Conservation (phyloP, 2,329 filamentous ascomycete genomes). For the Orbilia blumenaviensis region DNA sequence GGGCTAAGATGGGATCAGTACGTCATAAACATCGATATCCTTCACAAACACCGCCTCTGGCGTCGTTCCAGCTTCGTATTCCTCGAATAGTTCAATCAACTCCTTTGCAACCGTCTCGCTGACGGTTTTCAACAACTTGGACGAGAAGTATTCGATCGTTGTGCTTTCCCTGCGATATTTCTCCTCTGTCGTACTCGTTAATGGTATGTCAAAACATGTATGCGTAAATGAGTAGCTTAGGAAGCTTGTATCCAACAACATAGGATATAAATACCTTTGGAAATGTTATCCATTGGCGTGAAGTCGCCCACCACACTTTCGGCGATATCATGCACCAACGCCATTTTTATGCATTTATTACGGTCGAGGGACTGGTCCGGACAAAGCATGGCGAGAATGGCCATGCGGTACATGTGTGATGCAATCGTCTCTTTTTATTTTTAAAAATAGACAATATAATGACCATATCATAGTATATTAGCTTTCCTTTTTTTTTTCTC, state of each 20-base stretch:
- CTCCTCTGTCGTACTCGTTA: conserved; percentile 15
- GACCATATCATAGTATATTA: neutral
- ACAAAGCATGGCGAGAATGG: conserved; percentile 44
- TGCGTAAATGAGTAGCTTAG: neutral
- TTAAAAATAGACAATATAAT: too few species aligned
- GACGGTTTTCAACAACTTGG: conserved; percentile 22
- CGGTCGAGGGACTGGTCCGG: conserved; percentile 22
- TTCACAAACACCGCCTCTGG: conserved; percentile 45
- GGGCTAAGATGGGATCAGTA: neutral
- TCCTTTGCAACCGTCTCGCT: conserved; percentile 22
- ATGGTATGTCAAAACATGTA: too few species aligned
- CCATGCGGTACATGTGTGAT: conserved; percentile 52
- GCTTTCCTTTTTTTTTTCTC: neutral
- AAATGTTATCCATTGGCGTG: conserved; percentile 45
- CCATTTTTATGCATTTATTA: conserved; percentile 33
- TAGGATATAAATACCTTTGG: conserved; percentile 23
- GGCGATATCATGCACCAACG: conserved; percentile 51
- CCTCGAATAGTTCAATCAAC: conserved; percentile 36
- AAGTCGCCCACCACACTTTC: conserved; percentile 51
- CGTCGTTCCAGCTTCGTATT: conserved; percentile 33
- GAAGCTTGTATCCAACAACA: neutral
- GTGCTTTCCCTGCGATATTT: conserved; percentile 48
- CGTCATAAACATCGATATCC: conserved; percentile 50
- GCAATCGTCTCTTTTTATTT: conserved; percentile 44
- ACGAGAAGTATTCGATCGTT: conserved; percentile 41